These are phyloP conservation scores for Metschnikowia bowlesiae DNA, from an alignment of 805 yeast genomes.

Conservation along the genomic window DNA sequence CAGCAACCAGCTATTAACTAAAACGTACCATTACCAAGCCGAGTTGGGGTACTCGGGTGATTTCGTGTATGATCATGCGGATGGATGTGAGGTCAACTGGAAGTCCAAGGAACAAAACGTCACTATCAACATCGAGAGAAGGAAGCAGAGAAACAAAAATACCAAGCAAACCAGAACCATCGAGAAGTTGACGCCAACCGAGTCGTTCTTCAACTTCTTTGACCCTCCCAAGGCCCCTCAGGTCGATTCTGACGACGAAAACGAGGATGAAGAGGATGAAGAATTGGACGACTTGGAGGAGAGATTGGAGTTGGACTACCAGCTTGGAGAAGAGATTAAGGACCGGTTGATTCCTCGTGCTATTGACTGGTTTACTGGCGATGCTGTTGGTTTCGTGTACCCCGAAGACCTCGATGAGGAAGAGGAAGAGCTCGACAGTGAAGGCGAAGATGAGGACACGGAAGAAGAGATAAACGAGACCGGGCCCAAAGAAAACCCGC, in stretches of 20 bases:
- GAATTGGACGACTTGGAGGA: slow-evolving; percentile 74
- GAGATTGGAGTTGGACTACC: slow-evolving; percentile 86
- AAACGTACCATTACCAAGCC: slow-evolving; percentile 90
- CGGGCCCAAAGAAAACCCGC: slow-evolving; percentile 58
- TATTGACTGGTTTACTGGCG: slow-evolving; percentile 97
- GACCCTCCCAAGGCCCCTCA: slow-evolving; percentile 82
- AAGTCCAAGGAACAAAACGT: slow-evolving; percentile 71
- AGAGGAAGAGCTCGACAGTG: slow-evolving; percentile 61
- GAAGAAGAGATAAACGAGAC: slow-evolving; percentile 57
- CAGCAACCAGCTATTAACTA: slow-evolving; percentile 65
- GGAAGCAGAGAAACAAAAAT: slow-evolving; percentile 95
- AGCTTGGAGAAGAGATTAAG: slow-evolving; percentile 92
- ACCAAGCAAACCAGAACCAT: slow-evolving; percentile 95
- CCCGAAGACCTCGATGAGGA: slow-evolving; percentile 60
- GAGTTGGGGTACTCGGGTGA: slow-evolving; percentile 94
- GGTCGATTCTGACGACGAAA: slow-evolving; percentile 50
- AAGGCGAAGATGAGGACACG: slow-evolving; percentile 55
- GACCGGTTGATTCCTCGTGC: slow-evolving; percentile 96
- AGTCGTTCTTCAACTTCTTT: slow-evolving; percentile 93
- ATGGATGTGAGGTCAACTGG: slow-evolving; percentile 87
- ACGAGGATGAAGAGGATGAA: slow-evolving; percentile 48
- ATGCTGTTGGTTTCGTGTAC: slow-evolving; percentile 72
- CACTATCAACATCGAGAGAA: slow-evolving; percentile 82
- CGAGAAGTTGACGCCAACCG: slow-evolving; percentile 90
- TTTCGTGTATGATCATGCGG: slow-evolving; percentile 95